Percentiles rank a stretch among this genome's conserved stretches.
phyloP scores from a whole-genome alignment of 1,284 basidiomycete genomes.

The Cryptococcus sp. region DNA sequence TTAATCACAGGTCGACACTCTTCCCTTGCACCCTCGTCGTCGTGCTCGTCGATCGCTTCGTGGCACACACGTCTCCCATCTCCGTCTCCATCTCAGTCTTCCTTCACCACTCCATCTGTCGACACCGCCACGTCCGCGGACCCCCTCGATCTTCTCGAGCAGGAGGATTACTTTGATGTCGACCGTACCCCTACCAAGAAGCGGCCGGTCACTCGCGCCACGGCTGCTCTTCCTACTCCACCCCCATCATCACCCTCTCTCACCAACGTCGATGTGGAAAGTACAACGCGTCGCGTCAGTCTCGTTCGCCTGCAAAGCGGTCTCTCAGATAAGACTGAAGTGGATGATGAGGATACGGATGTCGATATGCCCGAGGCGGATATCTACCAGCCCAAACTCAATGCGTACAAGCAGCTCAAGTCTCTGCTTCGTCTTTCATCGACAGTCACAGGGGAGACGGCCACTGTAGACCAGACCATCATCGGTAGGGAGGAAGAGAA shows the following conservation, averaged over 20 bases:
- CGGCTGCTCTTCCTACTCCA: slow-evolving; percentile 32
- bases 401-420: slow-evolving; percentile 50
- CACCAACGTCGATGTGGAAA: slow-evolving; percentile 19
- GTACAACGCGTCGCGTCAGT: slow-evolving; percentile 22
- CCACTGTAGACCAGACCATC: slow-evolving; percentile 27
- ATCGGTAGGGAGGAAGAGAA: slow-evolving; percentile 50
- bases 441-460: neutral
- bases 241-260: slow-evolving; percentile 36
- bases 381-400: slow-evolving; percentile 16
- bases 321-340: slow-evolving; percentile 5
- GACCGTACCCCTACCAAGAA: slow-evolving; percentile 36
- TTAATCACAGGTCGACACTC: slow-evolving; percentile 21
- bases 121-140: slow-evolving; percentile 27
- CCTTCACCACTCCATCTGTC: slow-evolving; percentile 30
- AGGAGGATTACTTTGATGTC: slow-evolving; percentile 27
- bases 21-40: slow-evolving; percentile 28
- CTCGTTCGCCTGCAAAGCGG: slow-evolving; percentile 25
- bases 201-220: slow-evolving; percentile 8
- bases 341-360: slow-evolving; percentile 1
- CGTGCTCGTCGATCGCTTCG: slow-evolving; percentile 21
- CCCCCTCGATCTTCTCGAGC: slow-evolving; percentile 24
- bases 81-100: slow-evolving; percentile 40
- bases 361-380: slow-evolving; percentile 1
- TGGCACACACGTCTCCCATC: slow-evolving; percentile 29
- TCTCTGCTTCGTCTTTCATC: slow-evolving; percentile 42